Percentiles rank a stretch among this genome's conserved stretches.
Evolutionary conservation across 2,329 filamentous ascomycete species (phyloP).

Genomic region (Ceratocystis albifundus): DNA sequence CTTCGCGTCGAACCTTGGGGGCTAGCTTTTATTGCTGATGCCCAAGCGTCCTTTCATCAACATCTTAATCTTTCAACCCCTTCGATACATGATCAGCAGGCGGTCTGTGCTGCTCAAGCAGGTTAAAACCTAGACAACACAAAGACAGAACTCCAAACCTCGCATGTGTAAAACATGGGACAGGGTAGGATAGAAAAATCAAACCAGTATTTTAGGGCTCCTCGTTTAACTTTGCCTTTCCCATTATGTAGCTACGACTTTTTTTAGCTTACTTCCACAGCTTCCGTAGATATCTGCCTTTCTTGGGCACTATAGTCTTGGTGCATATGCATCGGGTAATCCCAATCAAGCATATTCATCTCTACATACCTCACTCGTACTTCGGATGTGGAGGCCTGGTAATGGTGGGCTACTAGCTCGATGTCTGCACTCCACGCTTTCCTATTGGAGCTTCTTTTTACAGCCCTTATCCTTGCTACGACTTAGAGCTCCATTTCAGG

Average conservation of each 20-base stretch:
- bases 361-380: not conserved
- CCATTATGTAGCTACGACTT: not conserved
- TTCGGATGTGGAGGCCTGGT: not conserved
- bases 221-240: not conserved
- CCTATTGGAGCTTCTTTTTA: not conserved
- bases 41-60: constrained; percentile 2
- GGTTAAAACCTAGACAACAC: not conserved
- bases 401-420: too few species aligned
- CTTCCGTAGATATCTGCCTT: not conserved
- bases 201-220: not conserved
- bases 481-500: not conserved
- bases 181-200: not conserved
- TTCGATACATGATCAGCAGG: not conserved
- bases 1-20: too few species aligned
- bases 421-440: not conserved
- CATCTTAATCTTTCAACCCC: constrained; percentile 1
- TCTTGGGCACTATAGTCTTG: not conserved
- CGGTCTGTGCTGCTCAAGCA: not conserved
- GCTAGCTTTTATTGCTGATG: not conserved
- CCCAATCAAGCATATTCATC: not conserved
- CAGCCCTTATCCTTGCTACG: not conserved
- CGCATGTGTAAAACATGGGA: not conserved
- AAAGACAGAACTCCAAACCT: not conserved
- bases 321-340: not conserved
- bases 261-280: not conserved